Conservation (phyloP, 202 grass and related monocot species). For the Bolboschoenoplectus hybrid region DNA sequence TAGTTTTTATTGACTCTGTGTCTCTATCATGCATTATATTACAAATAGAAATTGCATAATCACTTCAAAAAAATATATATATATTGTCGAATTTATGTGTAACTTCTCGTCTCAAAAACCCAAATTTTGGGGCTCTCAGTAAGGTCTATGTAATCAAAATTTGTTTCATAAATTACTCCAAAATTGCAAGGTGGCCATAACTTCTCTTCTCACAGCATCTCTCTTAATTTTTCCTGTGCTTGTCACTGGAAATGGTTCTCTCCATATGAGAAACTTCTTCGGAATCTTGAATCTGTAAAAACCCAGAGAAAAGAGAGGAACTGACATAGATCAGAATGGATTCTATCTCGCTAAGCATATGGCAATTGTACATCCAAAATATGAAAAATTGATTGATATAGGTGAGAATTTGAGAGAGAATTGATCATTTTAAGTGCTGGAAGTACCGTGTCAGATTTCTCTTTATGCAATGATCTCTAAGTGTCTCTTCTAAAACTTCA, state of each 20-base stretch:
- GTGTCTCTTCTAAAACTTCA: conserved; percentile 51
- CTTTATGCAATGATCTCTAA: conserved; percentile 56
- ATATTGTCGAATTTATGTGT: background rate
- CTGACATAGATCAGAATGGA: background rate
- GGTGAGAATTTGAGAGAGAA: background rate
- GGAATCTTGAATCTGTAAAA: conserved; percentile 78
- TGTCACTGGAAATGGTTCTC: conserved; percentile 64
- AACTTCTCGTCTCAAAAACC: background rate
- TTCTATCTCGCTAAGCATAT: background rate
- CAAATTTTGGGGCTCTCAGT: conserved; percentile 1
- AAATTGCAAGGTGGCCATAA: conserved; percentile 49
- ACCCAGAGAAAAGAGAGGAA: conserved; percentile 11
- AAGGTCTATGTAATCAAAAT: background rate
- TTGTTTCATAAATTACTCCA: conserved; percentile 56
- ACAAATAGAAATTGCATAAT: background rate
- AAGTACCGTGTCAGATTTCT: conserved; percentile 75
- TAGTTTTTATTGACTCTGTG: background rate
- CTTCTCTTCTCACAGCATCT: conserved; percentile 65
- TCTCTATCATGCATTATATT: background rate
- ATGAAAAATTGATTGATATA: background rate
- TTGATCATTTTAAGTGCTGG: background rate
- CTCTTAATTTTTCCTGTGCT: conserved; percentile 83
- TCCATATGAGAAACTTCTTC: conserved; percentile 61
- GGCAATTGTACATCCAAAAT: background rate
- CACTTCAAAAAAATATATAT: background rate